Base-by-base conservation (phyloP, 345 rosid genomes). In the Leavenworthia alabamica region DNA sequence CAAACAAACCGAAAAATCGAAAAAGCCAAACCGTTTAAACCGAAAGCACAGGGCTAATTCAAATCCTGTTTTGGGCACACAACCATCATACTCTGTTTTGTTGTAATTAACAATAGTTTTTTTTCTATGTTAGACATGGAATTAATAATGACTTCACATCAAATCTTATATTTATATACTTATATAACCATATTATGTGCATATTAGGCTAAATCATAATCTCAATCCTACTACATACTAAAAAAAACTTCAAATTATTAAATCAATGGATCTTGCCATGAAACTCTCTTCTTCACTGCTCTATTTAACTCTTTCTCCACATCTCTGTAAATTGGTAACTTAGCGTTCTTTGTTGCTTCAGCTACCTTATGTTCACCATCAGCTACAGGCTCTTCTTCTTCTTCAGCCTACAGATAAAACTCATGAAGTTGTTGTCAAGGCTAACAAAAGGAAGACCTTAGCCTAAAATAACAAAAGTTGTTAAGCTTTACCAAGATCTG, bases 191-290 rank as follows among this genome's bases (percentile, higher is more conserved):
- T n/a, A n/a, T n/a, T 70, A 62, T 70, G 51, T 56, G 53, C 74
- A 70, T 16, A 62, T n/a, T 47, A 56, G 32, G 28, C 12, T 40
- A 48, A 52, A 35, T 31, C 51, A 29, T 17, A 22, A 55, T 47
- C 60, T 49, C 61, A 41, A 42, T 57, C 55, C 75, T 64, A 64
- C 8, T 24, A 9, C 31, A 57, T 12, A 57, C n/a, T 12, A 64
- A 7, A 32, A 12, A 40, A 15, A 53, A 40, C 42, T 51, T 82
- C 68, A 82, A 58, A 85, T 97, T 69, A 84, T 85, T 68, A 89
- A 78, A 35, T 97, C 76, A 89, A 83, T 61, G 82, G 91, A 70
- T 93, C 97, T 75, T 89, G 96, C 99, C 99, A 93, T 53, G 96
- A 35, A 51, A 93, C 89, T 89, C 78, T 93, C 80, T 96, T 80